These are phyloP conservation scores for Boletellus emodensis DNA, from an alignment of 768 basidiomycete genomes.

Conservation along the genomic window DNA sequence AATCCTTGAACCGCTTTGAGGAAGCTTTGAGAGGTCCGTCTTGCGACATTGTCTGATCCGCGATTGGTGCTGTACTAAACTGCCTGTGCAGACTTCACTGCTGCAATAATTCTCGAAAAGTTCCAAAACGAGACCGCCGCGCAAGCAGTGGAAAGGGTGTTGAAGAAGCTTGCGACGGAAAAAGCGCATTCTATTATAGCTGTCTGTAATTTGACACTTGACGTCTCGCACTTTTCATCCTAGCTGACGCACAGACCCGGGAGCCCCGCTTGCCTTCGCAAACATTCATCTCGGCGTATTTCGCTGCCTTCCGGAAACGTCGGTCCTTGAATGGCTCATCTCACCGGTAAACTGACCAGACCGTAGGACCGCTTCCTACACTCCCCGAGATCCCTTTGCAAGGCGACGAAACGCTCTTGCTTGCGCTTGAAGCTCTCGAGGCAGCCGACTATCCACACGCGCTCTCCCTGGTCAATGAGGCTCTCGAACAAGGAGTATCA, in stretches of 20 bases:
- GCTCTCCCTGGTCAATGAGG: slow-evolving; percentile 74
- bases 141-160: slow-evolving; percentile 83
- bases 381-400: slow-evolving; percentile 72
- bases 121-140: slow-evolving; percentile 82
- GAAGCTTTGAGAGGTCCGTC: slow-evolving; percentile 75
- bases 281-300: slow-evolving; percentile 93
- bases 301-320: slow-evolving; percentile 94
- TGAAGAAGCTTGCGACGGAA: slow-evolving; percentile 74
- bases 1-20: slow-evolving; percentile 67
- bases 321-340: slow-evolving; percentile 26
- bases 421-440: slow-evolving; percentile 78
- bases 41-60: background rate
- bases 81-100: slow-evolving; percentile 73
- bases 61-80: background rate
- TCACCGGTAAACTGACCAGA: background rate
- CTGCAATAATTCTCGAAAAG: slow-evolving; percentile 91
- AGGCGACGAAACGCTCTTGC: slow-evolving; percentile 79
- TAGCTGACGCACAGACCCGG: slow-evolving; percentile 40
- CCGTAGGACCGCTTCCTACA: slow-evolving; percentile 56
- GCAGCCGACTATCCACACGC: slow-evolving; percentile 84
- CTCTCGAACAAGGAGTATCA: slow-evolving; percentile 82
- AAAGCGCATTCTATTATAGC: slow-evolving; percentile 71
- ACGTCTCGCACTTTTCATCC: background rate
- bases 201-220: slow-evolving; percentile 35
- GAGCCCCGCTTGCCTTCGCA: slow-evolving; percentile 82